A percentile compares a stretch with the other conserved stretches of the same genome.
These are phyloP conservation scores for Thuja plicata DNA, from an alignment of 83 land plant genomes.

Conservation along the genomic window DNA sequence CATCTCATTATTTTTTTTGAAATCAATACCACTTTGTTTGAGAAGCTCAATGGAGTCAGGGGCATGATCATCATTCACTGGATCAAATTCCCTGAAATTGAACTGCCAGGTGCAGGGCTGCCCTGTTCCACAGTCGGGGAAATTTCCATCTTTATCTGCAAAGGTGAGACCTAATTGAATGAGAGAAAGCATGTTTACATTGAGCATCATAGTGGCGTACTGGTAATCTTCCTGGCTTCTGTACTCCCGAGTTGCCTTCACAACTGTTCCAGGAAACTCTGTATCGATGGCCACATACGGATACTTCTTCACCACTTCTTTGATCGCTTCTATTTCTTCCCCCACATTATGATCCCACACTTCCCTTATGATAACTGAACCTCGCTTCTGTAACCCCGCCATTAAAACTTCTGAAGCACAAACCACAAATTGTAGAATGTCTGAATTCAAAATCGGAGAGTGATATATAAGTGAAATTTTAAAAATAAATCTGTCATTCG, in stretches of 20 bases:
- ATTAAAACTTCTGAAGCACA: background rate
- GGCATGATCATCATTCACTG: no score
- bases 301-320: constrained; percentile 25
- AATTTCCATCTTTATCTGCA: no score
- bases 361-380: constrained; percentile 37
- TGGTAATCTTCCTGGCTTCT: constrained; percentile 36
- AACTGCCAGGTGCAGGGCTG: no score
- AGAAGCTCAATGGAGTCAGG: no score
- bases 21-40: no score
- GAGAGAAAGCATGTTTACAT: constrained; percentile 55
- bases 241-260: constrained; percentile 36
- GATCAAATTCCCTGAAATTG: no score
- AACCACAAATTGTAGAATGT: no score
- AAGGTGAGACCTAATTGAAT: constrained; percentile 3
- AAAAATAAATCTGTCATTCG: no score
- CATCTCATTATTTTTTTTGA: no score
- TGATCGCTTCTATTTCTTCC: constrained; percentile 37
- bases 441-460: no score
- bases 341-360: constrained; percentile 56
- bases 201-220: constrained; percentile 48
- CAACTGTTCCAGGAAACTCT: constrained; percentile 56
- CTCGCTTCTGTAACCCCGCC: constrained; percentile 26
- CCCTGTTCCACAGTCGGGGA: no score
- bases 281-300: constrained; percentile 60
- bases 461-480: no score